These are phyloP conservation scores for Streptanthus diversifolius DNA, from an alignment of 345 rosid genomes.

Conservation along the genomic window DNA sequence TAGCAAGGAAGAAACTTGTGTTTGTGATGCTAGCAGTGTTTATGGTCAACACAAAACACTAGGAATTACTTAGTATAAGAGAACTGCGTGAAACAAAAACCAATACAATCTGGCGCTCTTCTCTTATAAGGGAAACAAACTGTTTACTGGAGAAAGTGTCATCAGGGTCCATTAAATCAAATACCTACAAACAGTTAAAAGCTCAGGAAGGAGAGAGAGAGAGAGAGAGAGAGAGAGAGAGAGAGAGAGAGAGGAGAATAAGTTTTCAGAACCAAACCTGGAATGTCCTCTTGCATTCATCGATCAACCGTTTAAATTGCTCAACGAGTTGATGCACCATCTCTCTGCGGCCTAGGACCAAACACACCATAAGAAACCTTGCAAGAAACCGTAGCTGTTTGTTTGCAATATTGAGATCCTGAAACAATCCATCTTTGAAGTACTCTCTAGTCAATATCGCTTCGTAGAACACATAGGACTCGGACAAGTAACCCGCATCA, in stretches of 20 bases:
- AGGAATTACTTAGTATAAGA: background rate
- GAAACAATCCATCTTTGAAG: slow-evolving; percentile 77
- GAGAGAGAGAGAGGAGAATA: background rate
- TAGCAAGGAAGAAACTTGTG: background rate
- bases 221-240: background rate
- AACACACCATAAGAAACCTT: slow-evolving; percentile 86
- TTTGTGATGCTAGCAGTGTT: background rate
- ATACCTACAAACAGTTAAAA: background rate
- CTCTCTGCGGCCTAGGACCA: slow-evolving; percentile 75
- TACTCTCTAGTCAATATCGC: slow-evolving; percentile 82
- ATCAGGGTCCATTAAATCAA: background rate
- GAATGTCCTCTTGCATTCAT: slow-evolving; percentile 86
- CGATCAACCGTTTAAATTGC: slow-evolving; percentile 73
- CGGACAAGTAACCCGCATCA: slow-evolving; percentile 70
- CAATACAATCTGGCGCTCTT: background rate
- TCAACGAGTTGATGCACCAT: slow-evolving; percentile 79
- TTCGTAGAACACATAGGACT: slow-evolving; percentile 84
- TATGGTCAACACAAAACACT: background rate
- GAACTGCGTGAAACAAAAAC: background rate
- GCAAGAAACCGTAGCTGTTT: slow-evolving; percentile 90
- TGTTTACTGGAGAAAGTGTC: background rate
- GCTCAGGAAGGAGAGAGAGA: background rate
- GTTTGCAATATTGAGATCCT: slow-evolving; percentile 79
- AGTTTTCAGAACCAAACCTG: slow-evolving; percentile 47
- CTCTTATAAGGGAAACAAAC: background rate